A percentile compares a stretch with the other conserved stretches of the same genome.
Conservation (phyloP, 331 rosid species). For the Erythrophleum ivorense region DNA sequence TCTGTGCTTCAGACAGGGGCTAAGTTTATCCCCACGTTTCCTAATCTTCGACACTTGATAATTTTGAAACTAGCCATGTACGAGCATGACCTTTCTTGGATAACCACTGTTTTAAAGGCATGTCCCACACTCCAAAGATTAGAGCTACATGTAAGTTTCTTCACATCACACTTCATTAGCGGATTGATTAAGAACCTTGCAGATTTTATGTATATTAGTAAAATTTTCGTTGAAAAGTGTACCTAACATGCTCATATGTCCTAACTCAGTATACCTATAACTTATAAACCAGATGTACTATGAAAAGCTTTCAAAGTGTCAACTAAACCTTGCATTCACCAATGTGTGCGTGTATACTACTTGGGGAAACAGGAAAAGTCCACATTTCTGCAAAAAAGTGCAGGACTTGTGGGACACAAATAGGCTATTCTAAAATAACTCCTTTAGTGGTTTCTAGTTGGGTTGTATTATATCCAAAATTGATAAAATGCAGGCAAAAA, state of each 20-base stretch:
- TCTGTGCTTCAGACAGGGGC: slow-evolving; percentile 31
- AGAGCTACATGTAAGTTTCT: slow-evolving; percentile 45
- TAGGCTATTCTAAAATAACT: too few species aligned
- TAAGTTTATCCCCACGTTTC: slow-evolving; percentile 24
- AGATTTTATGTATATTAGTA: not conserved
- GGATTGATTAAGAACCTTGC: too few species aligned
- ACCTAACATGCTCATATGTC: too few species aligned
- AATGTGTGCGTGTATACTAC: not conserved
- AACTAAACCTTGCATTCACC: not conserved
- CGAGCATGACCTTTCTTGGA: slow-evolving; percentile 33
- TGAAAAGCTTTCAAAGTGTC: too few species aligned
- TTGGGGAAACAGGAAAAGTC: not conserved
- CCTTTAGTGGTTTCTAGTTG: not conserved
- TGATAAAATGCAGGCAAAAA: not conserved
- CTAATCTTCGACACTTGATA: slow-evolving; percentile 30
- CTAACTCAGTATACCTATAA: too few species aligned
- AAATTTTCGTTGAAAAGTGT: too few species aligned
- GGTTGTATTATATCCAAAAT: not conserved
- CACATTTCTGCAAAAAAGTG: not conserved
- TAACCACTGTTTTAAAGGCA: slow-evolving; percentile 24
- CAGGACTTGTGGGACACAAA: too few species aligned
- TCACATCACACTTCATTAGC: not conserved
- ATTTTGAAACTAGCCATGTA: slow-evolving; percentile 28
- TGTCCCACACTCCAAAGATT: slow-evolving; percentile 43
- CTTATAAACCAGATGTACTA: too few species aligned